Percentiles rank a stretch among this genome's conserved stretches.
Conservation (phyloP, 345 rosid genomes). For the Eucalyptus brandiana region DNA sequence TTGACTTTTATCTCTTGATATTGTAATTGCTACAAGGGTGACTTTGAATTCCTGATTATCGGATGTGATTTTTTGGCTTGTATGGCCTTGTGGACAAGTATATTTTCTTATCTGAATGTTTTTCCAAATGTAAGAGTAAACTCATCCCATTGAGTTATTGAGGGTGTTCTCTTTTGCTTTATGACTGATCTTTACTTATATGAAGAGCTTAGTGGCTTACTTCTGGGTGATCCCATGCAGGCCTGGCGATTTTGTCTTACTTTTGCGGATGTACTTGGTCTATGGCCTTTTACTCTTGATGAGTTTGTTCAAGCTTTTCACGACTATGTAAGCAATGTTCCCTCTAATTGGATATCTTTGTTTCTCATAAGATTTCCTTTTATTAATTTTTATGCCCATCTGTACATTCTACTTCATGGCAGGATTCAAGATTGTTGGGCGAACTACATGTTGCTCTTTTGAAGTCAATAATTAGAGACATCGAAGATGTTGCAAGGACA, state of each 20-base stretch:
- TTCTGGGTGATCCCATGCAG: constrained; percentile 28
- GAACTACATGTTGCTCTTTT: constrained; percentile 88
- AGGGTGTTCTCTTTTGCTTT: background rate
- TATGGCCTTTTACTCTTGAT: constrained; percentile 98
- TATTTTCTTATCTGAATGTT: background rate
- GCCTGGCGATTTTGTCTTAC: constrained; percentile 90
- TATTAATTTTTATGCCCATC: background rate
- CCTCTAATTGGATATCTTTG: background rate
- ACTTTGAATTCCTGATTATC: background rate
- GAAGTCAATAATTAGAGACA: constrained; percentile 68
- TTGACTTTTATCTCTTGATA: background rate
- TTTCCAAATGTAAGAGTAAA: background rate
- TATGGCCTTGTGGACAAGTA: background rate
- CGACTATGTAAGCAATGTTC: constrained; percentile 64
- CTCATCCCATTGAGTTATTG: background rate
- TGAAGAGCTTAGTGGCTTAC: background rate
- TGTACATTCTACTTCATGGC: background rate
- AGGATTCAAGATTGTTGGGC: constrained; percentile 97
- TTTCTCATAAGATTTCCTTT: background rate
- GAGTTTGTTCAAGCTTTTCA: constrained; percentile 98
- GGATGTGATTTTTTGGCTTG: background rate
- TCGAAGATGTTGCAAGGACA: constrained; percentile 91
- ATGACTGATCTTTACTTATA: background rate
- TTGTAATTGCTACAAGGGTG: background rate
- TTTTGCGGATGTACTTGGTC: constrained; percentile 85